Base-by-base conservation (phyloP, 495 filamentous ascomycete species). In the Penicillium riverlandense region DNA sequence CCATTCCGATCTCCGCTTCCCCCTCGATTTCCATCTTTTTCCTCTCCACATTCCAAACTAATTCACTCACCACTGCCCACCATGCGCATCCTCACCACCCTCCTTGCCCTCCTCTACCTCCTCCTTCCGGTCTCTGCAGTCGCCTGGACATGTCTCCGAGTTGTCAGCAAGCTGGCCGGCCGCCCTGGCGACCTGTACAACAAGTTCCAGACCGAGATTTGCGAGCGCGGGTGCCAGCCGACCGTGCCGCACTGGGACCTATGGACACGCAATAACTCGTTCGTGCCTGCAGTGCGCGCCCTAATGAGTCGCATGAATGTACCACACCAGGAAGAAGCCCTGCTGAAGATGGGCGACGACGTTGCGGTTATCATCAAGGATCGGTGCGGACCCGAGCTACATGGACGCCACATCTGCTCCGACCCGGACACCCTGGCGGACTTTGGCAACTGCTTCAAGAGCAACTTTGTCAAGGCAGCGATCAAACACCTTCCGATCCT, bases 401-500 rank as follows among this genome's bases (percentile, higher is more conserved):
- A 54, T 8, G 66, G 62, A 7, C 50, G 53, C 35, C 61, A 71
- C 52, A 63, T 71, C 40, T 71, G 67, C 49, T 58, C 66, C 1
- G 62, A 64, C 40, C 40, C 48, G 9, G 53, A 63, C 22, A 67
- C 54, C 5, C 40, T 71, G 45, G 61, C 64, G 22, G 64, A 59
- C 35, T 71, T 69, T 48, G 66, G 66, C 36, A 62, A 63, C 37
- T 71, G 67, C 52, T 71, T 71, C 49, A 69, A 71, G 59, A 55
- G 49, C 45, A 59, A 65, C 36, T 69, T 66, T 14, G 49, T 69
- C 15, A 58, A 61, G 48, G 55, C 61, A 31, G 60, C 62, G 29
- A 42, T 69, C 32, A 53, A 54, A 16, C 58, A 69, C 37, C 39
- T 67, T 16, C 61, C 63, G 6, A 47, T 40, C 7, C 44, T 71